phyloP scores from a whole-genome alignment of 768 basidiomycete genomes.

The Filobasidium wieringae region DNA sequence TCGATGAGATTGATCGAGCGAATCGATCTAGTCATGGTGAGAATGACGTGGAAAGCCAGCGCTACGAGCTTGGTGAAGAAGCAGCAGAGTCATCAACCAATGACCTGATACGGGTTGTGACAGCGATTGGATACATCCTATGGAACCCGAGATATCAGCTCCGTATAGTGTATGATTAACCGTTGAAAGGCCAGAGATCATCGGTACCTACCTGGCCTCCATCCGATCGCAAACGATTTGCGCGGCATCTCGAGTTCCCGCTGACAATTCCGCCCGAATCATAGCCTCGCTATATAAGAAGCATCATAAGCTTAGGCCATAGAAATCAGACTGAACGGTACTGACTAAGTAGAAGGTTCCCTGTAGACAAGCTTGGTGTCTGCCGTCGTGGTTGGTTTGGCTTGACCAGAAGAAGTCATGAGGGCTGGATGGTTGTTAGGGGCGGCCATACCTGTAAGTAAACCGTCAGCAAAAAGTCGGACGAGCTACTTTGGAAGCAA shows the following conservation, averaged over 20 bases:
- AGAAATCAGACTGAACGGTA: neutral
- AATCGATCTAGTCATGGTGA: no score
- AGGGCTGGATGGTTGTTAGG: slow-evolving; percentile 76
- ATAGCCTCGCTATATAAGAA: slow-evolving; percentile 80
- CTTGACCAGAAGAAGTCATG: slow-evolving; percentile 41
- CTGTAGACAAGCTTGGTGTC: slow-evolving; percentile 56
- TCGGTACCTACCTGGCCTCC: slow-evolving; percentile 59
- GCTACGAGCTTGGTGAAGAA: neutral
- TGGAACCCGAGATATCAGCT: neutral
- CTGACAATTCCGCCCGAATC: slow-evolving; percentile 78
- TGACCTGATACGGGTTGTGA: slow-evolving; percentile 26
- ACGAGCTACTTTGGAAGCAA: no score
- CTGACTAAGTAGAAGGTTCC: slow-evolving; percentile 49
- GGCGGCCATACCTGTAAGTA: slow-evolving; percentile 58
- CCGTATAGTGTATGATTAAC: neutral
- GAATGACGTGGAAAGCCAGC: no score
- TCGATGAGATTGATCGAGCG: no score
- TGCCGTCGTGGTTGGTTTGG: slow-evolving; percentile 33
- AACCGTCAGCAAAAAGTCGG: neutral
- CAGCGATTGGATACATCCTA: slow-evolving; percentile 33
- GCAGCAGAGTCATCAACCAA: slow-evolving; percentile 20
- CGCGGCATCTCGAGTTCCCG: slow-evolving; percentile 61
- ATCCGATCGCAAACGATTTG: slow-evolving; percentile 57
- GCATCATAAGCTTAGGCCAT: neutral
- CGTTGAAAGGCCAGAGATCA: slow-evolving; percentile 21